These are phyloP conservation scores for Rhizoclosmatium globosum DNA, from an alignment of 192 early-diverging fungal genomes.

Conservation along the genomic window DNA sequence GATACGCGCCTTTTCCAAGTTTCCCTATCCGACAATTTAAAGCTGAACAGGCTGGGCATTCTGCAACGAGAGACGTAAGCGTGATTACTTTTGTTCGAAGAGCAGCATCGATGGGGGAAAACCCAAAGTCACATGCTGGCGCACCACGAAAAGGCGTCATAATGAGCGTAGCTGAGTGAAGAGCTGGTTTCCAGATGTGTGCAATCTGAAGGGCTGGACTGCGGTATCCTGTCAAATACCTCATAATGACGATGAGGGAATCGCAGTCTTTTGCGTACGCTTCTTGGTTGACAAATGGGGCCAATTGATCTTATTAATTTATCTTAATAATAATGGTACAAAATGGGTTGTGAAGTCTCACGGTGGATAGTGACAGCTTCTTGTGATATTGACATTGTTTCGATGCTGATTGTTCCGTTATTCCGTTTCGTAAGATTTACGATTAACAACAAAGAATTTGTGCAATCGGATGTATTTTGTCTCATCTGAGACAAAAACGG, in stretches of 20 bases:
- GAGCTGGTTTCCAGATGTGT: background rate
- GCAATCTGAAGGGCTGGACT: background rate
- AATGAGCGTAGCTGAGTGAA: background rate
- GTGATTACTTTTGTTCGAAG: background rate
- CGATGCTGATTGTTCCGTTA: too few relatives aligned
- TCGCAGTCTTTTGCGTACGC: background rate
- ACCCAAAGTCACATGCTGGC: background rate
- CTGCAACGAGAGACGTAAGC: conserved; percentile 1
- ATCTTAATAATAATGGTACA: too few relatives aligned
- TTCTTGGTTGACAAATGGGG: background rate
- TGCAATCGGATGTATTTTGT: too few relatives aligned
- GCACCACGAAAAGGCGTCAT: background rate
- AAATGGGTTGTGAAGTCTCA: too few relatives aligned
- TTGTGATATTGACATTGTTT: too few relatives aligned
- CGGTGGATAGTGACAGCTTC: too few relatives aligned
- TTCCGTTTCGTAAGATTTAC: too few relatives aligned
- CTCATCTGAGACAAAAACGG: too few relatives aligned
- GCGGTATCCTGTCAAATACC: background rate
- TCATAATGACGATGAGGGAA: background rate
- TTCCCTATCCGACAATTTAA: background rate
- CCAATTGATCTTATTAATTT: background rate
- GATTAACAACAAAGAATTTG: too few relatives aligned
- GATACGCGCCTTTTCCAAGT: background rate
- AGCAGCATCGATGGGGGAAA: background rate
- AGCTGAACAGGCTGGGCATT: background rate